These are phyloP conservation scores for Chlorella ohadii DNA, from an alignment of 139 green algal genomes.

Conservation along the genomic window DNA sequence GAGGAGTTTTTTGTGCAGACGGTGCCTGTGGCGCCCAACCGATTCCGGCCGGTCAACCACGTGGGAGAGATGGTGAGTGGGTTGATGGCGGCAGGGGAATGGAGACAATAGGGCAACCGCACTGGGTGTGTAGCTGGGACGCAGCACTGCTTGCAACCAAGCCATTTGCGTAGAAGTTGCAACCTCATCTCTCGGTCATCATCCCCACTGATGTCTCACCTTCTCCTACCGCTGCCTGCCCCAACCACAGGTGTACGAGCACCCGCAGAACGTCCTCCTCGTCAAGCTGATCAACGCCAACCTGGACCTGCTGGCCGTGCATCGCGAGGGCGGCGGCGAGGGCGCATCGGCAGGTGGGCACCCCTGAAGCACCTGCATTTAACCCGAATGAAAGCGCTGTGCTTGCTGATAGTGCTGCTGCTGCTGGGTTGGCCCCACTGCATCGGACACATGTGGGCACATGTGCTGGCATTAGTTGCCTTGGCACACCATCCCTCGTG, in stretches of 20 bases:
- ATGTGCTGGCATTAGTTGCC: too few species aligned
- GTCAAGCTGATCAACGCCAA: constrained; percentile 80
- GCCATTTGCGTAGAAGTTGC: too few species aligned
- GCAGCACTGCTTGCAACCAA: too few species aligned
- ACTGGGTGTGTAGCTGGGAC: too few species aligned
- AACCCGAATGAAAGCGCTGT: not conserved
- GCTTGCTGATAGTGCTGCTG: not conserved
- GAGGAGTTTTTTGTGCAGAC: constrained; percentile 90
- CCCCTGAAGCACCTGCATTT: too few species aligned
- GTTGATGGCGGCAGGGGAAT: too few species aligned
- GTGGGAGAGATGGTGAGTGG: constrained; percentile 65
- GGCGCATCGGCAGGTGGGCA: not conserved
- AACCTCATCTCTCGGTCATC: too few species aligned
- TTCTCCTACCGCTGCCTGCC: not conserved
- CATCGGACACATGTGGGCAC: too few species aligned
- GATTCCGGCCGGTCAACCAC: constrained; percentile 75
- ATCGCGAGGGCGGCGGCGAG: not conserved
- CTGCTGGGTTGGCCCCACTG: too few species aligned
- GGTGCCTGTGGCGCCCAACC: constrained; percentile 91
- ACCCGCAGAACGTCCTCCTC: constrained; percentile 91
- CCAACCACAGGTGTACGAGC: constrained; percentile 75
- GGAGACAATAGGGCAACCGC: too few species aligned
- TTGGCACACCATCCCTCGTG: too few species aligned
- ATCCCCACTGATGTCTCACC: too few species aligned
- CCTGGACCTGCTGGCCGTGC: constrained; percentile 65